Evolutionary conservation across 202 grass and related monocot genomes (phyloP).

Genomic region (Saccharum hybrid): DNA sequence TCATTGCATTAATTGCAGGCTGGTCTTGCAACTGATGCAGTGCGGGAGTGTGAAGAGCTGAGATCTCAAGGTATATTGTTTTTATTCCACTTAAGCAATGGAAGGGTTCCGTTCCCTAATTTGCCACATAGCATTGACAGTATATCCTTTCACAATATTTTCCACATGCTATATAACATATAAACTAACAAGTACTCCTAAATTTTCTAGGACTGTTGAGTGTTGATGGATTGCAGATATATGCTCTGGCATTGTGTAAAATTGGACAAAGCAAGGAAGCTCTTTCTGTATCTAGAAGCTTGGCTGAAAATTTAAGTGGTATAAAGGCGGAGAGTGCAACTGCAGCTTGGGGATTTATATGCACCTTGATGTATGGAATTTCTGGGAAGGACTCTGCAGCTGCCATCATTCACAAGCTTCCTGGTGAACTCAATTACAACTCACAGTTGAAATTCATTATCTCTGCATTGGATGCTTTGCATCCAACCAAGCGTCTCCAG

Average conservation of each 20-base stretch:
- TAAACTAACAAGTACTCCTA: constrained; percentile 44
- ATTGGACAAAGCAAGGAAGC: constrained; percentile 62
- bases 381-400: constrained; percentile 74
- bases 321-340: constrained; percentile 65
- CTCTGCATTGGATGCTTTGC: constrained; percentile 84
- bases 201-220: constrained; percentile 69
- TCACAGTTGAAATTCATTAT: constrained; percentile 76
- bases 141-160: constrained; percentile 34
- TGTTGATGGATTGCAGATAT: constrained; percentile 76
- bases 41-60: constrained; percentile 71
- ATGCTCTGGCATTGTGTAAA: constrained; percentile 95
- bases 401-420: constrained; percentile 71
- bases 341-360: constrained; percentile 66
- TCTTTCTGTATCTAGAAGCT: constrained; percentile 67
- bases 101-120: constrained; percentile 8
- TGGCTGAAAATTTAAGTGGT: constrained; percentile 66
- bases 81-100: constrained; percentile 35
- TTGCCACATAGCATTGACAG: background rate
- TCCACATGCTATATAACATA: constrained; percentile 26
- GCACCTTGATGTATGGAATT: constrained; percentile 81
- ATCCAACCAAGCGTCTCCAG: constrained; percentile 69
- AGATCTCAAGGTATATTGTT: constrained; percentile 72
- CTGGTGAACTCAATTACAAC: constrained; percentile 58
- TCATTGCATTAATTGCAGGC: constrained; percentile 54
- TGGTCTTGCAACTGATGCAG: constrained; percentile 73